Evolutionary conservation across 257 asterid genomes (phyloP), one percentile per base, ranked within the genome.

Genomic region (Nicotiana obtusifolia): DNA sequence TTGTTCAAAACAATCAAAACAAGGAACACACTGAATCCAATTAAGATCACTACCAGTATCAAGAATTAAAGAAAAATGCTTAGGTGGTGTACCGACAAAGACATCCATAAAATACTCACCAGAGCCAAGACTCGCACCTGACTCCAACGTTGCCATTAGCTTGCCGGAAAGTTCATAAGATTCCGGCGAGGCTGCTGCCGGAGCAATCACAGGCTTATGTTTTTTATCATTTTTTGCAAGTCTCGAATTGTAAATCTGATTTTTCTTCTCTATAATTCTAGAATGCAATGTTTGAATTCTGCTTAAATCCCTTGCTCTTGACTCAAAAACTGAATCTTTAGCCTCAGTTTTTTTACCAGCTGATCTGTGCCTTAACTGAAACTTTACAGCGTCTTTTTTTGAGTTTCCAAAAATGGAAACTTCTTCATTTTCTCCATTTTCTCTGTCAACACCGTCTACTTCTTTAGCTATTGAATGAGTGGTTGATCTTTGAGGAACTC

Each of bases 21-120:
- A 95, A 65, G 99, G 99, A 22, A 89, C 90, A 81, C 97, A 94
- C 57, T 94, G 98, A 69, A 95, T 91, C 99, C 99, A 95, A 52
- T 95, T 94, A 24, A 95, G 93, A 86, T 95, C 99, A 84, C 97
- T 92, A 20, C 99, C 99, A 4, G 99, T 93, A 81, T 93, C 98
- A 67, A 94, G 94, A 83, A 94, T 93, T 75, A 94, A 82, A 26
- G 97, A 94, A 69, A 85, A 94, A 52, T 94, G 98, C 80, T 88
- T 90, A 54, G 97, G 97, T 80, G 98, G 98, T 35, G 98, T 91
- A 83, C 98, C 98, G 2, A 94, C 79, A 67, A 92, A 93, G 7
- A 94, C 97, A 73, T 94, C 97, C 90, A 94, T 93, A 88, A 94
- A 92, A 80, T 94, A 94, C 87, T 94, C 98, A 10, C 92, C 92